Evolutionary conservation across 2,329 filamentous ascomycete genomes (phyloP).

Genomic region (Fragosphaeria purpurea): DNA sequence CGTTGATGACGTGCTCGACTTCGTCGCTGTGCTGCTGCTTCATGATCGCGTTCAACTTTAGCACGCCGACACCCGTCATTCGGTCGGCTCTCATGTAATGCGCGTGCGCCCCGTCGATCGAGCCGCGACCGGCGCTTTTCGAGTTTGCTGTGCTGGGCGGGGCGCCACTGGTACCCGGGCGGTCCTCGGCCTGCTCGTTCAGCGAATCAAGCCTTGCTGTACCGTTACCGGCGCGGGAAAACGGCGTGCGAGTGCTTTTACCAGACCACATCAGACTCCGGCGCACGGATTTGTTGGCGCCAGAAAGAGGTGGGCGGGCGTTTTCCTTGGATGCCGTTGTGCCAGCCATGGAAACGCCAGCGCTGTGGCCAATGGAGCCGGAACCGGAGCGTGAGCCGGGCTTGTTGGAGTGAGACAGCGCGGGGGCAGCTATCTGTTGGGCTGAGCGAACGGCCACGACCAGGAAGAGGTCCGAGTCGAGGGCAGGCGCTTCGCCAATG

Average conservation of each 20-base stretch:
- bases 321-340: conserved; percentile 30
- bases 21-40: conserved; percentile 57
- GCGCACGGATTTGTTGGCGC: conserved; percentile 44
- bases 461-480: conserved; percentile 67
- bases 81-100: conserved; percentile 46
- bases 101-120: conserved; percentile 6
- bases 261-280: conserved; percentile 62
- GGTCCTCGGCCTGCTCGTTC: conserved; percentile 40
- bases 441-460: conserved; percentile 67
- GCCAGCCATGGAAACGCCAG: conserved; percentile 25
- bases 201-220: conserved; percentile 44
- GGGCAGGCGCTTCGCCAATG: conserved; percentile 49
- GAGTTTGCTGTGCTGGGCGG: conserved; percentile 48
- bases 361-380: conserved; percentile 26
- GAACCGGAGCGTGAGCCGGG: conserved; percentile 43
- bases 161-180: conserved; percentile 22
- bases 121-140: conserved; percentile 14
- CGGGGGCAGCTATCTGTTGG: conserved; percentile 33
- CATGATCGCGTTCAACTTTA: conserved; percentile 67
- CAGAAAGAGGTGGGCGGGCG: conserved; percentile 37
- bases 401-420: conserved; percentile 22
- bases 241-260: conserved; percentile 43
- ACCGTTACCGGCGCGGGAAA: conserved; percentile 37
- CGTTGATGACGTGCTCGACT: conserved; percentile 62
- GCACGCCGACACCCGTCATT: conserved; percentile 64